Base-by-base conservation (phyloP, 1,284 basidiomycete species). In the Cerioporus squamosus region DNA sequence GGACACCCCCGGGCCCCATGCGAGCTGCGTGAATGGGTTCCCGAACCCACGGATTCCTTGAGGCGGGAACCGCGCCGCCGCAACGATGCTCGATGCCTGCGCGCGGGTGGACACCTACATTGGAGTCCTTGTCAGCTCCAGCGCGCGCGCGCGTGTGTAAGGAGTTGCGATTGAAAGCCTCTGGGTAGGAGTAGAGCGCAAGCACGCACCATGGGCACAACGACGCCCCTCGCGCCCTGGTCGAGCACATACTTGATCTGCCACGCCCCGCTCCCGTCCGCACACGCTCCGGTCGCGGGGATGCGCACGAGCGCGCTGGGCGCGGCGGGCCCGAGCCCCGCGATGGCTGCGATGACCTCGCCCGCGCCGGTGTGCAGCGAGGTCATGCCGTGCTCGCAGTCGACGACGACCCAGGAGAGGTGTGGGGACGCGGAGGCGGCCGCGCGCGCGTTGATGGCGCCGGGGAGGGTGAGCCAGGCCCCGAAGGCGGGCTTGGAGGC, bases 191-290 rank as follows among this genome's bases (percentile, higher is more conserved):
- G 6, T 20, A 23, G 10, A 33, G 14, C 18, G 22, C n/a, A n/a
- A 38, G 22, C 14, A 53, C 74, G 51, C 62, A 87, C 85, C 83
- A 90, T 85, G 3, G 87, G 87, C 0, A 88, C 83, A 40, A 90
- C 69, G 10, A 88, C 72, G 2, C 87, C 87, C 38, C 77, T 74
- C 17, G 85, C 86, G 9, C 86, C 86, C 0, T 82, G 82, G 67
- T 88, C 86, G 36, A 88, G 77, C 1, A 81, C 86, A 58, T 85
- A 77, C 72, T 89, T 89, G 70, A 88, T 86, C 70, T 87, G 86
- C 86, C 86, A 88, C 53, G 76, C 77, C 1, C 81, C 81, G 59
- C 84, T 69, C 14, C 61, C 67, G 47, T 72, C 80, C 1, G 76
- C 72, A 42, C 78, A 80, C 26, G 77, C 68, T 0, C 85, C 86